phyloP scores from a whole-genome alignment of 2,329 filamentous ascomycete genomes.

The Botrytis fabae region DNA sequence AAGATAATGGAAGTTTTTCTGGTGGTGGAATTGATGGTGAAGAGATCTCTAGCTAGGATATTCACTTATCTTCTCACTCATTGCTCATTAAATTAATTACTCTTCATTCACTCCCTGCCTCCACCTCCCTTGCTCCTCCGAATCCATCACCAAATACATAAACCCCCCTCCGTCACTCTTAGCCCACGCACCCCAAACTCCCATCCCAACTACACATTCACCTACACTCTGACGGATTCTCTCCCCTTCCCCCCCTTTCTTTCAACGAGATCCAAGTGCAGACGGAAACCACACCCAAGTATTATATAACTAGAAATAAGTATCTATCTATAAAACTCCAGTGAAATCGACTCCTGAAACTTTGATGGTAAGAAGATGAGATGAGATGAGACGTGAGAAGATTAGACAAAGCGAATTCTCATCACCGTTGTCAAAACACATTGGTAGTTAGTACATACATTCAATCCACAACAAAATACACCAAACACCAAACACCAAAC shows the following conservation, averaged over 20 bases:
- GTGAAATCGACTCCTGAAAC: background rate
- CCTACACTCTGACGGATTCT: background rate
- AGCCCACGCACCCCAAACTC: background rate
- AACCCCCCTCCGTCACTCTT: background rate
- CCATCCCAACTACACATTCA: background rate
- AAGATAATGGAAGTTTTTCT: background rate
- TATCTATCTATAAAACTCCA: background rate
- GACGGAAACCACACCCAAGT: no score
- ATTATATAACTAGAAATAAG: background rate
- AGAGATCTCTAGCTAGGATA: background rate
- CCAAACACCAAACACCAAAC: no score
- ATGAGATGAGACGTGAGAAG: background rate
- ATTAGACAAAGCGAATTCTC: background rate
- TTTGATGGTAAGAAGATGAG: background rate
- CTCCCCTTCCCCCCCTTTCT: no score
- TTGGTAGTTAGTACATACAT: no score
- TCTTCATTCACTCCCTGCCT: background rate
- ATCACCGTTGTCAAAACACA: background rate
- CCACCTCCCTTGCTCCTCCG: background rate
- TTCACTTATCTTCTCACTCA: background rate
- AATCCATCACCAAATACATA: background rate
- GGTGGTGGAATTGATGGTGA: background rate
- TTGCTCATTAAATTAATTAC: no score
- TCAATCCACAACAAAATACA: no score
- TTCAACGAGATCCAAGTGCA: background rate